phyloP scores from a whole-genome alignment of 1,284 basidiomycete species.

The Ganoderma leucocontextum region DNA sequence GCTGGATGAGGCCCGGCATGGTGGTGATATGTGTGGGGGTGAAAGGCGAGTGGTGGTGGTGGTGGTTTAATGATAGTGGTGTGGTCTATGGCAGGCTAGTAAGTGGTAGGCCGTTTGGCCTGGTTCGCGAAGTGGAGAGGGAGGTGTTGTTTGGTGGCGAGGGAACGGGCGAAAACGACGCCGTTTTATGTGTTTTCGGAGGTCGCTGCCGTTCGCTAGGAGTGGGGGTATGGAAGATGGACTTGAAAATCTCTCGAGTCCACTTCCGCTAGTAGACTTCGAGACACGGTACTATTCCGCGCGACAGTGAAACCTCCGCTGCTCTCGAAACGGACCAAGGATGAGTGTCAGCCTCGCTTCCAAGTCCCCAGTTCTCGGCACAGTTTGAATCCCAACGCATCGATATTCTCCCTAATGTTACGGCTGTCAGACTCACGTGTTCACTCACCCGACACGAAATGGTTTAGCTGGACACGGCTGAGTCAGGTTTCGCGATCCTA shows the following conservation, averaged over 20 bases:
- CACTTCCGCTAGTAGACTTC: background rate
- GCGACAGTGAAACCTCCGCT: background rate
- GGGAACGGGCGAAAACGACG: background rate
- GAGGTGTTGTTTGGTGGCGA: background rate
- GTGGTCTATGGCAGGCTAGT: background rate
- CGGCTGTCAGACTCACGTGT: background rate
- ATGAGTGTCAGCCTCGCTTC: background rate
- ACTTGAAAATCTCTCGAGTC: background rate
- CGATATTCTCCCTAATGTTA: background rate
- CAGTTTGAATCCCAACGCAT: background rate
- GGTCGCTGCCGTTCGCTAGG: background rate
- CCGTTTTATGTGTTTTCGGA: background rate
- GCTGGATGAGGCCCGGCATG: constrained; percentile 34
- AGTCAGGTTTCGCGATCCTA: background rate
- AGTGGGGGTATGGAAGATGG: background rate
- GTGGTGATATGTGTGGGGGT: background rate
- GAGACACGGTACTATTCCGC: background rate
- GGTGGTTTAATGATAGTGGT: background rate
- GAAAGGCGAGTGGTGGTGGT: background rate
- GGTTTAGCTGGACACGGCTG: background rate
- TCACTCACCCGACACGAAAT: background rate
- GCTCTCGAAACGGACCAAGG: background rate
- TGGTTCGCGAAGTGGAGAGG: background rate
- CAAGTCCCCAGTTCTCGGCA: background rate
- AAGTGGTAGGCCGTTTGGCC: background rate